phyloP scores from a whole-genome alignment of 805 yeast genomes.

The Candida qinlingensis region DNA sequence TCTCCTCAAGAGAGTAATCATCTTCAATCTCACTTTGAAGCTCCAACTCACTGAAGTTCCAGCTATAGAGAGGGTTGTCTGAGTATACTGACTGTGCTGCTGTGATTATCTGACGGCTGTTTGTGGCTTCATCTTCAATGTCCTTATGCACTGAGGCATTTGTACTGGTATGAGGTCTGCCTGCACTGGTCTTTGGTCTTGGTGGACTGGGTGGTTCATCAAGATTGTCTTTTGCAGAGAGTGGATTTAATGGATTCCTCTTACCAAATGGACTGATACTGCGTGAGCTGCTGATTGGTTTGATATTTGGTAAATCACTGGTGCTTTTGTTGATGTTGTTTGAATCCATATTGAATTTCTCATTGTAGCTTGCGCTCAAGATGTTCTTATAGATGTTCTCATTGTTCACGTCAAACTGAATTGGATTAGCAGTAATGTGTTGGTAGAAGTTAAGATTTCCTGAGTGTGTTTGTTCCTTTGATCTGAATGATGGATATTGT shows the following conservation, averaged over 20 bases:
- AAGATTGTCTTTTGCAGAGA: background rate
- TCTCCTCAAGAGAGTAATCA: background rate
- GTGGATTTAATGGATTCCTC: background rate
- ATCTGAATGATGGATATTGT: background rate
- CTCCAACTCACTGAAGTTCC: slow-evolving; percentile 4
- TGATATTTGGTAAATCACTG: background rate
- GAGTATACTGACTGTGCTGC: background rate
- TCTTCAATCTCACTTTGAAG: slow-evolving; percentile 1
- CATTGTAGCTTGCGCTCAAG: background rate
- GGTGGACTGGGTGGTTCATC: background rate
- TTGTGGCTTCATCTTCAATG: background rate
- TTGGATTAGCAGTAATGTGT: slow-evolving; percentile 1
- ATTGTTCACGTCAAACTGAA: background rate
- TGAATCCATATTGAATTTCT: no score
- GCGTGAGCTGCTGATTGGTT: background rate
- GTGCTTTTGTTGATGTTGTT: no score
- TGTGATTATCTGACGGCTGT: background rate
- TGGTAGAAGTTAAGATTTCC: slow-evolving; percentile 3
- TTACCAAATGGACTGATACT: background rate
- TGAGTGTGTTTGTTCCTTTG: background rate
- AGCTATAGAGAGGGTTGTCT: background rate
- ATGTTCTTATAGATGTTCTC: slow-evolving; percentile 1
- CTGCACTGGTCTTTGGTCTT: background rate
- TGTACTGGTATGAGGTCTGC: background rate
- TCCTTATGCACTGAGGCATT: background rate